Evolutionary conservation across 306 rosid genomes (phyloP), one percentile per base, ranked within the genome.

Genomic region (Rubus parviflorus): DNA sequence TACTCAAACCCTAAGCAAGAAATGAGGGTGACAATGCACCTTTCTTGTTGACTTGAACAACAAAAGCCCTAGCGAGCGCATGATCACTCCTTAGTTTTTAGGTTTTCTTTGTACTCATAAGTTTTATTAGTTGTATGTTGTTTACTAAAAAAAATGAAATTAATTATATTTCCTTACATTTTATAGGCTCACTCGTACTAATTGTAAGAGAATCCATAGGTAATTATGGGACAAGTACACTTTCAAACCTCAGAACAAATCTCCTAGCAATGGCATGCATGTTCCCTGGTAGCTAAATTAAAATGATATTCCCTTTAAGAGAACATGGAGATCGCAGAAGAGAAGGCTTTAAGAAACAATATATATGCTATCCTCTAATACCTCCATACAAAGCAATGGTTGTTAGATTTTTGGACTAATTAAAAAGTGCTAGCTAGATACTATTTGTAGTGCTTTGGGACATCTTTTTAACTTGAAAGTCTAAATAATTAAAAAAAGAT

Each of bases 361-460:
- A 58, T 25, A 60, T 60, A 13, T 58, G 38, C 38, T 1, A 58
- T 23, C 35, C 17, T 12, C 4, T 16, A 25, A 10, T 1, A 8
- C 40, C 35, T 30, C 35, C 17, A 6, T 15, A 16, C 49, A 67
- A 72, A 72, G 78, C 85, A 57, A 19, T 16, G 79, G 57, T 78
- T 43, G 22, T 38, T 7, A 30, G 1, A 17, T 46, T 69, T 62
- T 17, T 65, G 53, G 20, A 41, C 11, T 70, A 70, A 25, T 63
- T 56, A 63, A 16, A 51, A 49, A 67, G 82, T 43, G 73, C 22
- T 63, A 30, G 12, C 43, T 35, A 35, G 86, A 62, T 74, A 53
- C 70, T 79, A 30, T 54, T 79, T 53, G 14, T 70, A 75, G 86
- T 79, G 83, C 81, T 70, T 70, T 41, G 46, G 42, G 73, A 74